Evolutionary conservation across 805 yeast species (phyloP).

Genomic region (Yamadazyma takamatsuzukensis): DNA sequence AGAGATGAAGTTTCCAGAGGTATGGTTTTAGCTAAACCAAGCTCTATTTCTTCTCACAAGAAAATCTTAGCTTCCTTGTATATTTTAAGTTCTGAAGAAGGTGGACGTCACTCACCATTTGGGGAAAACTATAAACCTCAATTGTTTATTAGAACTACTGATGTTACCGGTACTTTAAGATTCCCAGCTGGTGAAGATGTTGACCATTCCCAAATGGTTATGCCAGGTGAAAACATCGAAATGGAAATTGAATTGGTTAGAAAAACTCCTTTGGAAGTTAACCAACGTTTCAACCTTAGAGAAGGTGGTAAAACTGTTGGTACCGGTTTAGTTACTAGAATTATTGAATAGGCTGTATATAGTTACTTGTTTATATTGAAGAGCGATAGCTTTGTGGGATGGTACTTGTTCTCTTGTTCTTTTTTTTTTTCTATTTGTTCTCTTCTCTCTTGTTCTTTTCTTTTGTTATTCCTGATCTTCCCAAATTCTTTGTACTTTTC

Average conservation of each 20-base stretch:
- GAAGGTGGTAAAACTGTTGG: constrained; percentile 99
- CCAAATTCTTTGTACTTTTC: constrained; percentile 1
- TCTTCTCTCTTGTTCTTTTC: neutral
- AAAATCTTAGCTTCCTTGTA: constrained; percentile 92
- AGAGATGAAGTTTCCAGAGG: constrained; percentile 97
- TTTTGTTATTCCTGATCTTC: neutral
- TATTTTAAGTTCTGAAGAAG: constrained; percentile 93
- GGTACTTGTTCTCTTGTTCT: neutral
- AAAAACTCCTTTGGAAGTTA: constrained; percentile 92
- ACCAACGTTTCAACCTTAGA: constrained; percentile 98
- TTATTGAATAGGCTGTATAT: constrained; percentile 51
- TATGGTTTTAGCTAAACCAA: constrained; percentile 94
- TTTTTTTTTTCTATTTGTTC: neutral
- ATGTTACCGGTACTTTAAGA: constrained; percentile 83
- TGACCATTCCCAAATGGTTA: constrained; percentile 85
- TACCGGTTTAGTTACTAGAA: constrained; percentile 95
- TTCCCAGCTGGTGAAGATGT: constrained; percentile 76
- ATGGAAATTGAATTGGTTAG: constrained; percentile 86
- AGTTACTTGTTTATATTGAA: constrained; percentile 6
- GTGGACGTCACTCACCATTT: constrained; percentile 98
- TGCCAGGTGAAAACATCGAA: constrained; percentile 98
- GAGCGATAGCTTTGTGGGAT: neutral
- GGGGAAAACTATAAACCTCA: constrained; percentile 98
- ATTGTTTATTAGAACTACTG: constrained; percentile 93
- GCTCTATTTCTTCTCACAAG: constrained; percentile 86